Conservation (phyloP, 768 basidiomycete genomes). For the Rubroboletus pulcherrimus region DNA sequence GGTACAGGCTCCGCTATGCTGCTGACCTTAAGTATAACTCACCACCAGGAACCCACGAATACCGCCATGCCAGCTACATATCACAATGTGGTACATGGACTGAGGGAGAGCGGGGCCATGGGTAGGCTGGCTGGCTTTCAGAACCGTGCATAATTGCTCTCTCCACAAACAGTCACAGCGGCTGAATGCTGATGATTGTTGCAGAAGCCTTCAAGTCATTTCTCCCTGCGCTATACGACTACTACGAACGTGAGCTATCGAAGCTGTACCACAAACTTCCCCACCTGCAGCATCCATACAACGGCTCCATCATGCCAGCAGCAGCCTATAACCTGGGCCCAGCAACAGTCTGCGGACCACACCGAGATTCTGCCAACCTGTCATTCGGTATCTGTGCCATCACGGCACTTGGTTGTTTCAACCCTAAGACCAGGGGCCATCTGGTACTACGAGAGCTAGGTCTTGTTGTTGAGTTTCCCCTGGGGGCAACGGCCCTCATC, state of each 20-base stretch:
- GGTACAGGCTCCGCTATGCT: no score
- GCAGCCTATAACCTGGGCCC: constrained; percentile 3
- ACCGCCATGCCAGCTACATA: no score
- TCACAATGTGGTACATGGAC: no score
- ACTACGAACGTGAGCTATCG: not conserved
- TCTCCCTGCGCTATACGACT: not conserved
- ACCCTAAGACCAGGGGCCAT: not conserved
- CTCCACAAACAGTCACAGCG: no score
- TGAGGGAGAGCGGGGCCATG: no score
- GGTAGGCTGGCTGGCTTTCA: no score
- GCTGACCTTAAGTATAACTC: no score
- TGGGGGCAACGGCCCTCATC: not conserved
- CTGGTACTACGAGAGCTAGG: not conserved
- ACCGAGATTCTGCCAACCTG: not conserved
- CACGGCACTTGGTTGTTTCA: not conserved
- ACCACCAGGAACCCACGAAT: no score
- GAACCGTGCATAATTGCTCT: no score
- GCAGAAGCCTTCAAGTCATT: not conserved
- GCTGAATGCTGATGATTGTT: no score
- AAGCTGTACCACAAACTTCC: rapidly evolving
- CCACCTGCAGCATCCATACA: not conserved
- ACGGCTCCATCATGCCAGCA: not conserved
- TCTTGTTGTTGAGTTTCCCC: not conserved
- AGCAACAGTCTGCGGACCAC: not conserved
- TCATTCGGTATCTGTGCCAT: constrained; percentile 5